A percentile compares a stretch with the other conserved stretches of the same genome.
Evolutionary conservation across 805 yeast genomes (phyloP).

Genomic region (Ogataea sp.): DNA sequence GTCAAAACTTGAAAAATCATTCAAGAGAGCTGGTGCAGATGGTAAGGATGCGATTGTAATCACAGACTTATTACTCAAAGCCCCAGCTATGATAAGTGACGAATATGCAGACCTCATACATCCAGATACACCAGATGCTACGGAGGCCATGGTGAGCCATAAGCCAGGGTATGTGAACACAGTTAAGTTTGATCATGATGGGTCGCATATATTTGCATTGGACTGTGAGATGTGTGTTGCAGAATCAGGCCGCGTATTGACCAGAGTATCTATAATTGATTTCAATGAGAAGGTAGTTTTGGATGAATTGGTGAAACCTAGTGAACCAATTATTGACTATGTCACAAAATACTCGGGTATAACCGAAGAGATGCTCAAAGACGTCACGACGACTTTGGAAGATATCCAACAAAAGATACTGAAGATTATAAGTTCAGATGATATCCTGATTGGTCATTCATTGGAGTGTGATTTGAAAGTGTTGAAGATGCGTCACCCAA

Average conservation of each 20-base stretch:
- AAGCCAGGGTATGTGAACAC: slow-evolving; percentile 49
- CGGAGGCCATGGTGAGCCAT: slow-evolving; percentile 9
- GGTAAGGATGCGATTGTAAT: slow-evolving; percentile 33
- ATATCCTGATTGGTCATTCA: slow-evolving; percentile 83
- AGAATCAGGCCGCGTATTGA: slow-evolving; percentile 52
- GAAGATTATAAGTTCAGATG: slow-evolving; percentile 41
- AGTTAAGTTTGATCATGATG: slow-evolving; percentile 40
- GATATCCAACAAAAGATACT: slow-evolving; percentile 62
- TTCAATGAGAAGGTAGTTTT: slow-evolving; percentile 50
- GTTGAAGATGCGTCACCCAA: slow-evolving; percentile 62
- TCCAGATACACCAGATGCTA: slow-evolving; percentile 22
- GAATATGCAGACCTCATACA: slow-evolving; percentile 47
- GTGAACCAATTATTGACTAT: slow-evolving; percentile 67
- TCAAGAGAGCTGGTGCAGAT: background rate
- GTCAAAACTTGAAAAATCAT: slow-evolving; percentile 25
- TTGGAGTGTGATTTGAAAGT: slow-evolving; percentile 75
- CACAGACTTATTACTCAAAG: slow-evolving; percentile 43
- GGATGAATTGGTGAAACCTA: slow-evolving; percentile 76
- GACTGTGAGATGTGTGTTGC: slow-evolving; percentile 93
- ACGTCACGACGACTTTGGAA: slow-evolving; percentile 52
- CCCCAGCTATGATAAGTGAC: slow-evolving; percentile 38
- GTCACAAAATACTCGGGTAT: slow-evolving; percentile 83
- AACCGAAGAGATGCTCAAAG: slow-evolving; percentile 54
- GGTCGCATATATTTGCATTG: slow-evolving; percentile 62
- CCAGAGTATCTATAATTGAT: slow-evolving; percentile 72